Evolutionary conservation across 768 basidiomycete species (phyloP), one percentile per base, ranked within the genome.

Genomic region (Leccinum incarnatum): DNA sequence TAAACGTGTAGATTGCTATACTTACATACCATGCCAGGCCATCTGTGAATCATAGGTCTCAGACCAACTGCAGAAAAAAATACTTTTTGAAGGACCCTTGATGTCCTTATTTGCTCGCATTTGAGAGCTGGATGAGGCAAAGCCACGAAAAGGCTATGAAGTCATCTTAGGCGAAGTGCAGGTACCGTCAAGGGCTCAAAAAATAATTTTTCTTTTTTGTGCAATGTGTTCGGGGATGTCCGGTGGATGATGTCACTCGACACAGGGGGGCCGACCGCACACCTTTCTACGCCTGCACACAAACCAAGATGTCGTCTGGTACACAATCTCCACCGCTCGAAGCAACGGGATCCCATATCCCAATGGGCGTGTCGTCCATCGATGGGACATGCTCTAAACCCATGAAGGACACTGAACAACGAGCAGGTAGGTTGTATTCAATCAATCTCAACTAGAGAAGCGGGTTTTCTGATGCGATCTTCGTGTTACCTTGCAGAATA

Each of bases 271-370:
- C 36, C 36, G 30, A 32, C 30, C 17, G 1, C 2, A 25, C 15
- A 29, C 25, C n/a, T 8, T 2, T 11, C 54, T 10, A 14, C 5
- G 27, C 36, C 46, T 51, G 27, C 21, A 30, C 40, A 17, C 54
- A 4, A 29, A 60, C 42, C 2, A 42, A 25, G 14, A 68, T 66
- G 67, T 30, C 69, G 19, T 65, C 69, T 55, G 82, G 83, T 32
- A 82, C 83, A 2, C 76, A 83, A 37, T 83, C 83, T n/a, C 83
- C 82, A 8, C 81, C 83, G 21, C 78, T 83, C 49, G 80, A 81
- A 66, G 76, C 77, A 14, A 79, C 79, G 1, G 79, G 73, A 40
- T 74, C 77, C n/a, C 72, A 80, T 25, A 60, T 74, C 52, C 79
- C 80, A 6, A 78, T 82, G 79, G 79, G 81, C 21, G 76, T 76